Percentiles rank a stretch among this genome's conserved stretches.
Conservation (phyloP, 2,329 filamentous ascomycete genomes). For the Cadophora sp. region DNA sequence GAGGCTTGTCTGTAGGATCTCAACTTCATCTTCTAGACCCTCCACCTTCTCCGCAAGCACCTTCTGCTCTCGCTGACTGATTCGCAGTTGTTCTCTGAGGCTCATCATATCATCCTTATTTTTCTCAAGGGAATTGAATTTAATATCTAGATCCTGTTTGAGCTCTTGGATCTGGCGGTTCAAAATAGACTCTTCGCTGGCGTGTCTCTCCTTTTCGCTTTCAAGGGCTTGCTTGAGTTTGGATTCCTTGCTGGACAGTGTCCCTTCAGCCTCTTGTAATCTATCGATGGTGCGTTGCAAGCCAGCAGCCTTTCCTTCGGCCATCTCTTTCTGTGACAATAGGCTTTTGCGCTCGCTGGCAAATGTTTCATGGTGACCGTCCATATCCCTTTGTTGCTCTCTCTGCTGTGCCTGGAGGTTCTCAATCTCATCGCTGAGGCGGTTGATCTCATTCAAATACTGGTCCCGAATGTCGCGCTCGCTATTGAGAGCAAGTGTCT, state of each 20-base stretch:
- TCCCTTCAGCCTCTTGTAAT: constrained; percentile 71
- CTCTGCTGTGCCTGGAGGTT: constrained; percentile 64
- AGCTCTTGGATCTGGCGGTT: constrained; percentile 77
- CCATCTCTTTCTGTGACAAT: constrained; percentile 68
- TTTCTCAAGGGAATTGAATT: constrained; percentile 69
- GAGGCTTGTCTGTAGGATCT: constrained; percentile 66
- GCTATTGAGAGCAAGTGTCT: constrained; percentile 52
- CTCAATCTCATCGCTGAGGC: constrained; percentile 57
- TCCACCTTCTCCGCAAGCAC: constrained; percentile 69
- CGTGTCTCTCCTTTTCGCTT: constrained; percentile 75
- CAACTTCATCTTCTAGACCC: constrained; percentile 77
- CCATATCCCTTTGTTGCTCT: constrained; percentile 74
- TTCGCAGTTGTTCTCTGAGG: constrained; percentile 73
- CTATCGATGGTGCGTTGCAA: constrained; percentile 75
- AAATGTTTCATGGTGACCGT: constrained; percentile 76
- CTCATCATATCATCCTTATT: constrained; percentile 70
- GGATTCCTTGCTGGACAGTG: constrained; percentile 70
- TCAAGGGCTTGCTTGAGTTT: constrained; percentile 72
- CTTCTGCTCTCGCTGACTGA: constrained; percentile 68
- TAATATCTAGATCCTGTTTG: constrained; percentile 72
- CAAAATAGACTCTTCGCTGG: constrained; percentile 73
- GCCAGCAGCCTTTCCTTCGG: constrained; percentile 70
- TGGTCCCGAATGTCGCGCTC: constrained; percentile 65
- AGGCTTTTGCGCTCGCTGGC: constrained; percentile 69
- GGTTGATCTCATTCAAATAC: constrained; percentile 61